Base-by-base conservation (phyloP, 1,284 basidiomycete species). In the Melampsora americana region DNA sequence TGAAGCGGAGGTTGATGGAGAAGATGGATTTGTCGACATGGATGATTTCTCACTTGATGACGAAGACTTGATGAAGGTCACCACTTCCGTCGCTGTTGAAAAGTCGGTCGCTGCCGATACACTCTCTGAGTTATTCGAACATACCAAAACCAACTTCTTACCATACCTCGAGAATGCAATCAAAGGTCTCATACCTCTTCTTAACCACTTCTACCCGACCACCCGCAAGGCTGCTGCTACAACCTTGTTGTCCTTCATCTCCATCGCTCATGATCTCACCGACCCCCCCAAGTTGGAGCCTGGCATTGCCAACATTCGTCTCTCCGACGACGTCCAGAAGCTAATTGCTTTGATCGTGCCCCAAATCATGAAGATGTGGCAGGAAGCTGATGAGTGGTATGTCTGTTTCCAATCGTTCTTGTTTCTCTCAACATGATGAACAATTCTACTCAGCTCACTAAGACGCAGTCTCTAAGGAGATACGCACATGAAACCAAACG, bases 61-160 rank as follows among this genome's bases (percentile, higher is more conserved):
- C 82, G 92, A 95, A 79, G 83, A 82, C 61, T 82, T 86, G 81
- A 86, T 87, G 83, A 83, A 84, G 74, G 85, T 85, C 78, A 97
- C 95, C 86, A 93, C 91, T 80, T 95, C 95, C 62, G 91, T 99
- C 79, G 95, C 95, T 70, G 93, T 99, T 77, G 96, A 99, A 86
- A 99, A 99, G 85, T 96, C 99, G 86, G 96, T 98, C 77, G 95
- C 96, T 6, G 93, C 94, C 50, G 95, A 99, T 83, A 93, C 95
- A 39, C 90, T 99, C 78, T 93, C 95, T 75, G 91, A 92, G 71
- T 85, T 99, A 78, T 98, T 98, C 83, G 86, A 88, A 60, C 87
- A 91, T 65, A 95, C 93, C 69, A 89, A 89, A 81, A 84, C 83
- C 53, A 90, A 92, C 81, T 99, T 97, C 89, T 86, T 98, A 79